Conservation (phyloP, 2,329 filamentous ascomycete genomes). For the Clarireedia paspali region DNA sequence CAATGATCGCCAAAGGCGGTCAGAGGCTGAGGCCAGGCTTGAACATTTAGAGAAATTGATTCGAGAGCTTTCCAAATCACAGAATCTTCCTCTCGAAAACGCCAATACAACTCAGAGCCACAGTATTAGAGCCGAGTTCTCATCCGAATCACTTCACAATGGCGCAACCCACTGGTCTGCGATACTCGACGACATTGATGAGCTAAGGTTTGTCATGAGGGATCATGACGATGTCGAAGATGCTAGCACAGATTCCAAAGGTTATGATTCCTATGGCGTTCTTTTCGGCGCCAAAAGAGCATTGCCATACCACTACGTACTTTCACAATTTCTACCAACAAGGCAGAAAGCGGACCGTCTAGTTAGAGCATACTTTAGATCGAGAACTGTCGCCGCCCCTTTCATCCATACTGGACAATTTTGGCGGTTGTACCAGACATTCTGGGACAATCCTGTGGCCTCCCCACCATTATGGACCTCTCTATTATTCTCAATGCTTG, state of each 20-base stretch:
- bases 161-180: slow-evolving; percentile 21
- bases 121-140: background rate
- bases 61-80: background rate
- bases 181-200: slow-evolving; percentile 20
- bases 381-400: slow-evolving; percentile 13
- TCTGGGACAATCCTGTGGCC: slow-evolving; percentile 13
- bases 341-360: slow-evolving; percentile 16
- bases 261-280: background rate
- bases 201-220: slow-evolving; percentile 11
- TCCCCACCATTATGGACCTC: slow-evolving; percentile 21
- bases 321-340: slow-evolving; percentile 16
- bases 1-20: background rate
- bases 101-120: background rate
- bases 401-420: slow-evolving; percentile 20
- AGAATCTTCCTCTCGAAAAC: background rate
- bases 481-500: slow-evolving; percentile 21
- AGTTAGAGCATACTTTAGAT: slow-evolving; percentile 17
- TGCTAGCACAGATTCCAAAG: background rate
- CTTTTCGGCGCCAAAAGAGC: background rate
- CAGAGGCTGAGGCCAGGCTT: slow-evolving; percentile 12
- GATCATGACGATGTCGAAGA: background rate
- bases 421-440: slow-evolving; percentile 18
- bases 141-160: slow-evolving; percentile 3
- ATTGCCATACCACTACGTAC: slow-evolving; percentile 12
- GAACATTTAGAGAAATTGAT: slow-evolving; percentile 16